Conservation (phyloP, 768 basidiomycete species). For the Xanthoconium purpureum region DNA sequence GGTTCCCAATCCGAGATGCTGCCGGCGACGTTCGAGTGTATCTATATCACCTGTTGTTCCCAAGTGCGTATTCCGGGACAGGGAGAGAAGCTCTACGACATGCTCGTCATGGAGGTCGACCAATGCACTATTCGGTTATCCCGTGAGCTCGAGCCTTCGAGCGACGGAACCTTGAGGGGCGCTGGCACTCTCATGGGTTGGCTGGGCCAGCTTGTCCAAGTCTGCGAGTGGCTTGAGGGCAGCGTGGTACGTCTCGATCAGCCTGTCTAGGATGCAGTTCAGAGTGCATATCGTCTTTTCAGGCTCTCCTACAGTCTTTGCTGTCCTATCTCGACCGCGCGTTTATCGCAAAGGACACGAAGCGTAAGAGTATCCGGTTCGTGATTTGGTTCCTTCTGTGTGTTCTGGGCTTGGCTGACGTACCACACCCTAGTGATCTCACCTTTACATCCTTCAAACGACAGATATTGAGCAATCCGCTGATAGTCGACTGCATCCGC, state of each 20-base stretch:
- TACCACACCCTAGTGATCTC: conserved; percentile 41
- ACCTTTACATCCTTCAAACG: conserved; percentile 53
- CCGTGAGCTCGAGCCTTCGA: conserved; percentile 32
- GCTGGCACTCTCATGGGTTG: conserved; percentile 43
- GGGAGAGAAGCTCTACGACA: conserved; percentile 58
- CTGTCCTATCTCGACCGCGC: conserved; percentile 71
- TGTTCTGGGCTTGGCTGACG: background rate
- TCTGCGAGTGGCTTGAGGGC: conserved; percentile 61
- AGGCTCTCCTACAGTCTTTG: conserved; percentile 61
- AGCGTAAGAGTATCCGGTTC: conserved; percentile 45
- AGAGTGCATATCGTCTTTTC: conserved; percentile 5
- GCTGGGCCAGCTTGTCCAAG: conserved; percentile 53
- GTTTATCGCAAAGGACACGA: conserved; percentile 46
- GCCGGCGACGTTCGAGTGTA: conserved; percentile 50
- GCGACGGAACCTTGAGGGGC: background rate
- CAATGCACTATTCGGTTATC: conserved; percentile 44
- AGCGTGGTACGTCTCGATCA: conserved; percentile 50
- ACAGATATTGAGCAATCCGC: conserved; percentile 47
- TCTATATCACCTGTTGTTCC: conserved; percentile 56
- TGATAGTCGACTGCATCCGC: conserved; percentile 43
- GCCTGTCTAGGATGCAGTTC: background rate
- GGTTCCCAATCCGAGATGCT: conserved; percentile 31
- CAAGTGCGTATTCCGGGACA: conserved; percentile 50
- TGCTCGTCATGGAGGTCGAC: conserved; percentile 59
- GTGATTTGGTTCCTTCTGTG: conserved; percentile 4